Base-by-base conservation (phyloP, 1,284 basidiomycete species). In the Cutaneotrichosporon sp. region DNA sequence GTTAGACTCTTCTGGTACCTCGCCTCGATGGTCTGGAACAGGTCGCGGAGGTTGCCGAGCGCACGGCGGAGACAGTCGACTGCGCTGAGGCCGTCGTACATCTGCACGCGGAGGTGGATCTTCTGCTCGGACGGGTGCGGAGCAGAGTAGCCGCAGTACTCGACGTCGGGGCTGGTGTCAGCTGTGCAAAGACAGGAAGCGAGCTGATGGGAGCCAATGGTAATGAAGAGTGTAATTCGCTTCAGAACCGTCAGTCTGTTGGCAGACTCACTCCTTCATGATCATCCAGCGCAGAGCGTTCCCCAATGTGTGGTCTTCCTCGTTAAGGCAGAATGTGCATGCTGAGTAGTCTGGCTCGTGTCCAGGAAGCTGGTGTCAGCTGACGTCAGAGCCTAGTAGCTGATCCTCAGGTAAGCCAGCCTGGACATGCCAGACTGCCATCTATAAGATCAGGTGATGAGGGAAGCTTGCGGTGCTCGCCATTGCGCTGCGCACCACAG, bases 61-160 rank as follows among this genome's bases (percentile, higher is more conserved):
- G 88, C 89, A 43, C 79, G 79, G 44, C 88, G 77, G 34, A 94
- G 80, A 4, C 88, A 87, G 27, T 83, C 80, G 25, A 93, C 76
- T 0, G 90, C 88, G 9, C 88, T 91, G 11, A 85, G 77, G 29
- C 82, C 80, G 66, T 92, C 90, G 68, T 94, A 94, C 93, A 97
- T 98, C 81, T 97, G 94, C 58, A 98, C 88, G 17, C 96, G 86
- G 39, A 97, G 79, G 68, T 97, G 89, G 64, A 97, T 96, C 70
- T 90, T 86, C 65, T 90, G 88, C 78, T 98, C 94, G 19, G 92
- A 96, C 5, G 94, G 93, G 76, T 97, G 93, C 2, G 94, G 94
- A 32, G 84, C 88, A 65, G 89, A 91, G 79, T 98, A 98, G 27
- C 94, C 94, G 72, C 94, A 98, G 74, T 97, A 97, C 76, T 97